phyloP scores from a whole-genome alignment of 108 stramenopile genomes.

The Nitzschia palea region DNA sequence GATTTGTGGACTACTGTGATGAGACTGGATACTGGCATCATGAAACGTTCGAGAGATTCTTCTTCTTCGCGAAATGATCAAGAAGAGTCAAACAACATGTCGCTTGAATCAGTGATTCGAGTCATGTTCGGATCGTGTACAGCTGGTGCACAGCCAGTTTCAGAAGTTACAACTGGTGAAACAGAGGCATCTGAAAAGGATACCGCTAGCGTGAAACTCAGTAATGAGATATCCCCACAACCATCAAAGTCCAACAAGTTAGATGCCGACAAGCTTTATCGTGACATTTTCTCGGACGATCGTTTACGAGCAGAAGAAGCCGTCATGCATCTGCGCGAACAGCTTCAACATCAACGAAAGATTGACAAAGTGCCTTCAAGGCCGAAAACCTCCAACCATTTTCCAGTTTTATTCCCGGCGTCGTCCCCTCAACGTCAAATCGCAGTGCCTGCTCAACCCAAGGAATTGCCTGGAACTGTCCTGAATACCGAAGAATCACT shows the following conservation, averaged over 20 bases:
- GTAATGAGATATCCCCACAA: not conserved
- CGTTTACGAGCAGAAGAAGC: constrained; percentile 18
- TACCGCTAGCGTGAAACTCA: not conserved
- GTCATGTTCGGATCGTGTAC: constrained; percentile 46
- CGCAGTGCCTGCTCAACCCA: not conserved
- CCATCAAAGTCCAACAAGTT: not conserved
- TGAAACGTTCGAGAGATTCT: not conserved
- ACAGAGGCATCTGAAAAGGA: no score
- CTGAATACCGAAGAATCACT: not conserved
- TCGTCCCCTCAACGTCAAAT: constrained; percentile 12
- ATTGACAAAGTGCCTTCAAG: not conserved
- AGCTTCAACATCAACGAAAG: not conserved
- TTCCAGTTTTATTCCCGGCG: constrained; percentile 15
- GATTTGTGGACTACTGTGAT: constrained; percentile 25
- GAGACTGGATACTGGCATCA: not conserved
- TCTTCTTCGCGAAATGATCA: not conserved
- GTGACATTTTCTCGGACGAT: not conserved
- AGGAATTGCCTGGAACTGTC: constrained; percentile 1
- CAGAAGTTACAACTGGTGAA: not conserved
- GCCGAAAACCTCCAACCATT: not conserved
- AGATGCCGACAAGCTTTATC: constrained; percentile 8
- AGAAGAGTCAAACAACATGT: constrained; percentile 5
- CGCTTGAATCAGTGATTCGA: constrained; percentile 28
- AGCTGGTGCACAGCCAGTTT: not conserved
- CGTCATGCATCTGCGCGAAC: constrained; percentile 6